Base-by-base conservation (phyloP, 2,329 filamentous ascomycete species). In the Sclerotiophoma versabilis region DNA sequence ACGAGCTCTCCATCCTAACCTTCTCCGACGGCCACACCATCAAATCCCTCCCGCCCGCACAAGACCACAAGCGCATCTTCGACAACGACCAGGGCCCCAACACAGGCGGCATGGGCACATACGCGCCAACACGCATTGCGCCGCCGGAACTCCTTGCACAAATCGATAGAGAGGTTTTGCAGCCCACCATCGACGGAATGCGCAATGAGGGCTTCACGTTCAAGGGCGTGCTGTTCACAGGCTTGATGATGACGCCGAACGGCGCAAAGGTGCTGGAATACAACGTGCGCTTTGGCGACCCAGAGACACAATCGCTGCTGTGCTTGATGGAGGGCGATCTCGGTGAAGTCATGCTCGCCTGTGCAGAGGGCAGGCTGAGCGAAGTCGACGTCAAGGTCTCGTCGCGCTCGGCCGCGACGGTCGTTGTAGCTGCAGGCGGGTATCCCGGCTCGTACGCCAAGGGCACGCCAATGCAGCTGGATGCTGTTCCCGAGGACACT, bases 21-120 rank as follows among this genome's bases (percentile, higher is more conserved):
- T 96, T 99, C 78, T 91, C 88, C 69, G 95, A 99, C 72, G 95
- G 95, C 45, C 89, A 90, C 72, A 89, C 88, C 1, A 90, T 96
- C 72, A 84, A 86, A 70, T 92, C 89, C 8, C 81, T 98, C 9
- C 93, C 93, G 5, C 89, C 95, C 1, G 93, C 93, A 1, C 95
- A 99, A 76, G 95, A 98, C 75, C 95, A 99, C 81, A 98, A 99
- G 83, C 86, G 92, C 58, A 92, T 96, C 61, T 90, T 90, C 47
- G 95, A 99, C 69, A 91, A 90, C 49, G 93, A 98, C 72, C 83
- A 85, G 43, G 95, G 95, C 1, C 91, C 92, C 30, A 98, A 98
- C 78, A 98, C 95, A 2, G 95, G 93, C 55, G 95, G 95, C 33
- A 98, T 98, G 95, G 95, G 95, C 45, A 96, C 92, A 72, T 98